Evolutionary conservation across 2,329 filamentous ascomycete species (phyloP).

Genomic region (Colletotrichum sp.): DNA sequence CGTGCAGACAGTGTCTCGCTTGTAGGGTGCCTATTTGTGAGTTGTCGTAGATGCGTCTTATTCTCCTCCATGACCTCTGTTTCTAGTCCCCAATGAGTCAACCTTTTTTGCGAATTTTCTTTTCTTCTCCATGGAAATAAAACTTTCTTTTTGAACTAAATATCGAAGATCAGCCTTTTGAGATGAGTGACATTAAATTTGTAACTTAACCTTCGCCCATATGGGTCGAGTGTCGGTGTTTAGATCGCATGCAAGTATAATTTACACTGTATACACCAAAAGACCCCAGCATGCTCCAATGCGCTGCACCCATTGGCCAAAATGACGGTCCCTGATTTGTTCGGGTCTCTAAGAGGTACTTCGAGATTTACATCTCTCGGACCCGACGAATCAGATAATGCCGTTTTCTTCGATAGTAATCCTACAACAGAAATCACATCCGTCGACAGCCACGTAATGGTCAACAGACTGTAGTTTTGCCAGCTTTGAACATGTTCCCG

Average conservation of each 20-base stretch:
- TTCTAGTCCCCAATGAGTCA: neutral
- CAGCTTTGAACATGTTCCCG: neutral
- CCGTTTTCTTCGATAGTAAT: neutral
- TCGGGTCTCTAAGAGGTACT: neutral
- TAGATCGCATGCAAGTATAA: neutral
- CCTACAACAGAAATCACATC: neutral
- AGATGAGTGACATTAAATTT: no score
- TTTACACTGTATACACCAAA: neutral
- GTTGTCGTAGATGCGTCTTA: neutral
- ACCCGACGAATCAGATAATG: neutral
- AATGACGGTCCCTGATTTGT: neutral
- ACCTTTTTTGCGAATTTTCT: no score
- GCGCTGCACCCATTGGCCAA: neutral
- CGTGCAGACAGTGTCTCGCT: fast-evolving
- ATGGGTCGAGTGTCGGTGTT: no score
- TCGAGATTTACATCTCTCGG: neutral
- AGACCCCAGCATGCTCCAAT: neutral
- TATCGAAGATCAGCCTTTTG: no score
- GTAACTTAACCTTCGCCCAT: no score
- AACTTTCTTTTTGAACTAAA: no score
- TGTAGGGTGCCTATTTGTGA: neutral
- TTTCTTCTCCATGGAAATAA: no score
- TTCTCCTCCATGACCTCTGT: neutral
- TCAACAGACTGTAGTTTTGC: no score
- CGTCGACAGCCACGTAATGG: neutral